Percentiles rank a stretch among this genome's conserved stretches.
Conservation (phyloP, 768 basidiomycete genomes). For the Amanita inopinata region DNA sequence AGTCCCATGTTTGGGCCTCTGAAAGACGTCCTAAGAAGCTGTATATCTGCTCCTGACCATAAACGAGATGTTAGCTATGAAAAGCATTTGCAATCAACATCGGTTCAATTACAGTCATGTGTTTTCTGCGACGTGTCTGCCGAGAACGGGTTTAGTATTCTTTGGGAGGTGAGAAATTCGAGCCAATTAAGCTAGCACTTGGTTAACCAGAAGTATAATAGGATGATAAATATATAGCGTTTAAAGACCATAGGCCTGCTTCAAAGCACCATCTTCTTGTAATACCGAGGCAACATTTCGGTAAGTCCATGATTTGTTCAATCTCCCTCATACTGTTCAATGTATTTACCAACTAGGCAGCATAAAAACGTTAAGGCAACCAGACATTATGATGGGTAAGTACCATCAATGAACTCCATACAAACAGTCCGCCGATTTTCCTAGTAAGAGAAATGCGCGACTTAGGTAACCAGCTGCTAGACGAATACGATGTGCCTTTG, state of each 20-base stretch:
- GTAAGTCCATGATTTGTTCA: constrained; percentile 20
- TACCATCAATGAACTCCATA: neutral
- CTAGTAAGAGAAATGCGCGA: neutral
- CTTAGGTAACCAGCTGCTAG: neutral
- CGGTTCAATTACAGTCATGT: constrained; percentile 19
- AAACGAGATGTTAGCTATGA: no score
- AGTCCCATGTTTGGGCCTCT: no score
- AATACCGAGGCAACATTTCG: constrained; percentile 42
- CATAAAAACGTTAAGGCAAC: neutral
- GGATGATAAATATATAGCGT: constrained; percentile 42
- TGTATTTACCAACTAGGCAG: neutral
- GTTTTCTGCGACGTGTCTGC: constrained; percentile 35
- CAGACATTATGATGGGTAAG: constrained; percentile 4
- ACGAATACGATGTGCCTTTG: neutral
- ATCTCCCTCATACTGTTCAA: neutral
- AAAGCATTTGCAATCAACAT: neutral
- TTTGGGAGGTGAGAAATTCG: constrained; percentile 35
- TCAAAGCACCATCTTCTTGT: constrained; percentile 39
- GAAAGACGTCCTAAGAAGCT: no score
- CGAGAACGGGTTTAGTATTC: constrained; percentile 34
- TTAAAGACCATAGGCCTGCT: constrained; percentile 41
- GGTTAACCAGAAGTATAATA: constrained; percentile 14
- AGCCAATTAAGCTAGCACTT: neutral
- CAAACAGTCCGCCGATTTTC: neutral
- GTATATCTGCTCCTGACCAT: no score